Evolutionary conservation across 768 basidiomycete species (phyloP).

Genomic region (Hericium coralloides): DNA sequence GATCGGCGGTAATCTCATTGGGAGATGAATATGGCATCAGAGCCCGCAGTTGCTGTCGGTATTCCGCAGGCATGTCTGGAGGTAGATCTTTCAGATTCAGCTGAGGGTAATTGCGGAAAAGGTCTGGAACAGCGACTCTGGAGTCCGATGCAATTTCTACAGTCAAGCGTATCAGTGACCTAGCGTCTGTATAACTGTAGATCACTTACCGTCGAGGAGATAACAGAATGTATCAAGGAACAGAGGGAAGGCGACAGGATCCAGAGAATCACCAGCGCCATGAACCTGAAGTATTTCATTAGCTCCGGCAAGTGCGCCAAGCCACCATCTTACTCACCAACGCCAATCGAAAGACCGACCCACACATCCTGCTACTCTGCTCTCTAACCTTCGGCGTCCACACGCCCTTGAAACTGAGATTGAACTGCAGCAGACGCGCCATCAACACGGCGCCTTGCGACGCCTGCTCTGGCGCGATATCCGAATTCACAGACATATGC

Average conservation of each 20-base stretch:
- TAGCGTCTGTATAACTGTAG: neutral
- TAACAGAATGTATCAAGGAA: conserved; percentile 69
- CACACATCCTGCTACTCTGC: conserved; percentile 32
- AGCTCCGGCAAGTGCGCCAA: neutral
- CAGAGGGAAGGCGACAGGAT: conserved; percentile 52
- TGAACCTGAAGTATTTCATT: conserved; percentile 34
- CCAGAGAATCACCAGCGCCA: conserved; percentile 42
- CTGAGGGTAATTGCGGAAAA: conserved; percentile 56
- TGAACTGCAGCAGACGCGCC: conserved; percentile 63
- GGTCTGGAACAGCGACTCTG: conserved; percentile 47
- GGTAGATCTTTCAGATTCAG: conserved; percentile 43
- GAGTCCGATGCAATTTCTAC: conserved; percentile 55
- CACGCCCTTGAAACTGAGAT: conserved; percentile 50
- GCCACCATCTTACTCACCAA: conserved; percentile 4
- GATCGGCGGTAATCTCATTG: conserved; percentile 42
- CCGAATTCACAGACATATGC: conserved; percentile 12
- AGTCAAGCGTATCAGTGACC: neutral
- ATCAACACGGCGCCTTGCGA: conserved; percentile 44
- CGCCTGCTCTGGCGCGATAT: conserved; percentile 10
- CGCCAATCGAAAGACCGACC: conserved; percentile 30
- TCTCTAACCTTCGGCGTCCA: conserved; percentile 49
- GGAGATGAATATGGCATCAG: conserved; percentile 50
- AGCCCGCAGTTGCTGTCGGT: conserved; percentile 45
- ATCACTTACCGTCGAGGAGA: conserved; percentile 56
- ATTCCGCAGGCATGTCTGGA: conserved; percentile 44